Evolutionary conservation across 108 stramenopile genomes (phyloP), one percentile per base, ranked within the genome.

Genomic region (Craspedostauros australis): DNA sequence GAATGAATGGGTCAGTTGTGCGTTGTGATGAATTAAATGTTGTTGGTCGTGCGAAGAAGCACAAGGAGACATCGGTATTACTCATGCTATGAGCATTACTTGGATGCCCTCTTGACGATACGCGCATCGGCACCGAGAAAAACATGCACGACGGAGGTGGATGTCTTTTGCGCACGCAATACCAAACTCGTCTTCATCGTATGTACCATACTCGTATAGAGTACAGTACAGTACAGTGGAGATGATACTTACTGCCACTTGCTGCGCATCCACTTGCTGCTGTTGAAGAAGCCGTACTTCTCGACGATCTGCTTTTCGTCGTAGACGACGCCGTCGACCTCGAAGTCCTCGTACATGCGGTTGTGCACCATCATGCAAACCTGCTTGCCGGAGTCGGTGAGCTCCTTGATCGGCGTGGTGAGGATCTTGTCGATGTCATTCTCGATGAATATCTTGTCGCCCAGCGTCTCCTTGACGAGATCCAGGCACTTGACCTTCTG

Each of bases 331-430:
- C 63, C 67, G 5, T 67, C 42, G 23, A 68, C 49, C 18, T 49
- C 41, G 30, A 76, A 68, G 39, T 60, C 70, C 2, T 60, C 36
- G 38, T 56, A 68, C 26, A 76, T 54, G 20, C 75, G 70, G 34
- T 54, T 39, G 42, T 66, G 58, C 21, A 76, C 47, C 30, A 76
- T 29, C 36, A 76, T 62, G 32, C 44, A 58, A 2, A 62, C 46
- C 32, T 64, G 59, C 50, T 56, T 61, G 9, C 64, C 64, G 18
- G 27, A 18, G 18, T 36, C 46, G 4, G 50, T 52, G 2, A 66
- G 29, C 19, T 70, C 57, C 18, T 72, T 62, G 4, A 48, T 2
- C 3, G 68, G 68, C 2, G 75, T 50, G 9, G 14, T 37, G n/a
- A 71, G 37, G 20, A 77, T 61, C 20, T 55, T 37, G 15, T 39